These are phyloP conservation scores for Lepidium didymum DNA, from an alignment of 345 rosid species.

Conservation along the genomic window DNA sequence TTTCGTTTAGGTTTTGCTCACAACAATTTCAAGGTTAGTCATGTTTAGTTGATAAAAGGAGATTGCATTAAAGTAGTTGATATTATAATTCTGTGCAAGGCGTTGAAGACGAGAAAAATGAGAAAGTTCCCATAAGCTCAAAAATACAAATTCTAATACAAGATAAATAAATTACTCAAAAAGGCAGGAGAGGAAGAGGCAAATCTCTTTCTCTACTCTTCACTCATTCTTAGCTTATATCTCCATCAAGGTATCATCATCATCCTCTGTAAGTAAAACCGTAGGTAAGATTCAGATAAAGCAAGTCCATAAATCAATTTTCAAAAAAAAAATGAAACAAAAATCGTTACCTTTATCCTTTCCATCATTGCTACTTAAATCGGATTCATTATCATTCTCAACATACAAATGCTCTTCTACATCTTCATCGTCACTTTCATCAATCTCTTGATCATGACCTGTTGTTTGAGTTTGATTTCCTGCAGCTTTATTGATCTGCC, in stretches of 20 bases:
- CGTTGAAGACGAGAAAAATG: not conserved
- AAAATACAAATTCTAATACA: conserved; percentile 1
- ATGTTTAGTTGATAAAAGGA: not conserved
- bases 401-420: conserved; percentile 52
- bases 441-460: conserved; percentile 28
- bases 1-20: not conserved
- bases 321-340: not conserved
- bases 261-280: conserved; percentile 24
- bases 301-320: not conserved
- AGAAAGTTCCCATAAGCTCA: not conserved
- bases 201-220: not conserved
- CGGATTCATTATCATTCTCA: conserved; percentile 68
- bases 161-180: not conserved
- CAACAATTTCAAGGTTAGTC: not conserved
- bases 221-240: conserved; percentile 2
- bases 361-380: conserved; percentile 61
- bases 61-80: not conserved
- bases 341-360: conserved; percentile 17
- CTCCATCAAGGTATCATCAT: conserved; percentile 27
- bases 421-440: conserved; percentile 52
- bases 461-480: conserved; percentile 28
- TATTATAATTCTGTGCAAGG: not conserved
- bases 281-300: not conserved
- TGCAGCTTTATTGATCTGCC: conserved; percentile 64
- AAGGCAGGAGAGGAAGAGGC: not conserved